These are phyloP conservation scores for Zygosaccharomyces kombuchaensis DNA, from an alignment of 805 yeast genomes.

Conservation along the genomic window DNA sequence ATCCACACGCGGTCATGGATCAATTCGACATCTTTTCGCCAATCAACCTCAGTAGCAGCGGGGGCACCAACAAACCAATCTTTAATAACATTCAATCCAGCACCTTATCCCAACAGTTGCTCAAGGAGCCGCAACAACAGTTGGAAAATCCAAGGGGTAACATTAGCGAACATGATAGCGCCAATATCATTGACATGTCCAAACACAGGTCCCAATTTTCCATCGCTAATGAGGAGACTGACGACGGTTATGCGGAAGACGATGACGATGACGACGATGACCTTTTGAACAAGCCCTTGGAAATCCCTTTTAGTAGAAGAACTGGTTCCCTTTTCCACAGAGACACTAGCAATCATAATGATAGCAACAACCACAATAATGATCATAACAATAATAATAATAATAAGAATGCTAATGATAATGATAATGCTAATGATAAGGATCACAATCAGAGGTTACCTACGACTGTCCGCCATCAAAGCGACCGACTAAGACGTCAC, in stretches of 20 bases:
- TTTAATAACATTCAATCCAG: conserved; percentile 6
- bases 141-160: neutral
- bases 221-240: conserved; percentile 22
- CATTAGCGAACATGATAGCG: conserved; percentile 11
- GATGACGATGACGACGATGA: conserved; percentile 29
- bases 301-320: conserved; percentile 25
- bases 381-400: neutral
- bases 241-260: conserved; percentile 33
- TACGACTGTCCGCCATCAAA: neutral
- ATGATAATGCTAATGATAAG: neutral
- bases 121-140: neutral
- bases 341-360: neutral
- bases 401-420: neutral
- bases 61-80: neutral
- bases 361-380: neutral
- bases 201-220: conserved; percentile 12
- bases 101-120: neutral
- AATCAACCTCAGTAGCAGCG: neutral
- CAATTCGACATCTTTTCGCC: conserved; percentile 28
- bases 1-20: conserved; percentile 28
- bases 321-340: conserved; percentile 22
- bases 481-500: conserved; percentile 3
- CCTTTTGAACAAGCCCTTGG: conserved; percentile 21
- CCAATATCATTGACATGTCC: conserved; percentile 15
- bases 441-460: neutral